Evolutionary conservation across 352 stramenopile genomes (phyloP), one percentile per base, ranked within the genome.

Genomic region (Sclerospora graminicola): DNA sequence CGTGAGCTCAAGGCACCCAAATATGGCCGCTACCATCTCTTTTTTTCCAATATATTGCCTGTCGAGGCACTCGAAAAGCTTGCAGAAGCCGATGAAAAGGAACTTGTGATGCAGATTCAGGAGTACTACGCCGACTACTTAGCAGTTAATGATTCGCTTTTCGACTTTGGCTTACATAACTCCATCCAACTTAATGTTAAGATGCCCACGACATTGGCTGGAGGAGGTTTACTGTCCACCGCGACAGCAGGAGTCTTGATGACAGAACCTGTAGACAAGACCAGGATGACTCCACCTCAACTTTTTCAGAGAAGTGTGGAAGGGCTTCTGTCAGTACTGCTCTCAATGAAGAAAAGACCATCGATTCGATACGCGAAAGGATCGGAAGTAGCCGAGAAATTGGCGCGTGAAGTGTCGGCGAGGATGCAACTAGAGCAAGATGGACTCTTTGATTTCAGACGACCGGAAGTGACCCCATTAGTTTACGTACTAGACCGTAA

Each of bases 101-200:
- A 98, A 54, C 60, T 95, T 31, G 89, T 99, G 31, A 45, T 73
- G 31, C 78, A 91, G 53, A 93, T 99, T 11, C 95, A 99, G 58
- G 97, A 99, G 69, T 98, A 97, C 60, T 99, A 98, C 66, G 96
- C 84, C 8, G 97, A 99, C 70, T 99, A 95, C 60, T 68, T 98
- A 37, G 90, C 96, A 8, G 87, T 99, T 34, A 99, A 99, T 66
- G 85, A 97, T 52, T 92, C 98, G 66, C 82, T 99, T 28, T 97
- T 98, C 60, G 96, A 96, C 34, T 83, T 99, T 40, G 97, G 98
- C 55, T 82, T 97, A 50, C 69, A 73, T 21, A 69, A 71, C 33
- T 69, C 54, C 7, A 60, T 76, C 9, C 59, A 62, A 27, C 50
- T 86, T 16, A 82, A 63, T 47, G 62, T 78, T 42, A 77, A 70